Base-by-base conservation (phyloP, 2,329 filamentous ascomycete genomes). In the Fusarium hainanense region DNA sequence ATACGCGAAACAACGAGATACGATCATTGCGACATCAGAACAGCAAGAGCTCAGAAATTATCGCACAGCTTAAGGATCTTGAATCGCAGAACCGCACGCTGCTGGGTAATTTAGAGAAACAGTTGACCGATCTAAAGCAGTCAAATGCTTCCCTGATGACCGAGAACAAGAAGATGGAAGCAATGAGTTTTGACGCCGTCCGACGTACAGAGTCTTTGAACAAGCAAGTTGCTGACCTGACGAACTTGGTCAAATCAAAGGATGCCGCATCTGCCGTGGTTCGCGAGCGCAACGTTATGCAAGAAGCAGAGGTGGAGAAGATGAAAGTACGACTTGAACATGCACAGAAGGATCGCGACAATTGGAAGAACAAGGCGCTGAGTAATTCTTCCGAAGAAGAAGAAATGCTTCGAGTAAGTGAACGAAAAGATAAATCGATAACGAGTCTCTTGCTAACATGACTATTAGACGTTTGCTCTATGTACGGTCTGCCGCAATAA, bases 401-500 rank as follows among this genome's bases (percentile, higher is more conserved):
- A 77, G 92, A 95, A 77, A 92, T 93, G 85, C 86, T 98, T 75
- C 88, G 95, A 79, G 93, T 97, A 86, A 85, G 92, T 88, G 49
- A 48, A 47, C 10, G 6, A 40, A 14, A 8, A 11, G 12, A 27
- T 10, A 28, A 23, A 20, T 7, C 40, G 21, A 21, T 18, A 3
- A 37, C 34, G 18, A 40, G 25, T 49, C 18, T 16, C 16, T 7
- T 60, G 20, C 72, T 79, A 73, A 79, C 73, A 56, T 54, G 10
- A 41, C 7, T 11, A 52, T 11, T 52, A 82, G 79, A 79, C 78
- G 2, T 82, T 78, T 69, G 77, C 77, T 37, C 89, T 97, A 54
- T 99, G 96, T 83, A 93, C 93, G 13, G 93, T 98, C 52, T 99
- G 97, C 83, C 93, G 93, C 73, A 91, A 89, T 76, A 93, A 95